These are phyloP conservation scores for Trichoderma endophyticum DNA, from an alignment of 2,329 filamentous ascomycete genomes.

Conservation along the genomic window DNA sequence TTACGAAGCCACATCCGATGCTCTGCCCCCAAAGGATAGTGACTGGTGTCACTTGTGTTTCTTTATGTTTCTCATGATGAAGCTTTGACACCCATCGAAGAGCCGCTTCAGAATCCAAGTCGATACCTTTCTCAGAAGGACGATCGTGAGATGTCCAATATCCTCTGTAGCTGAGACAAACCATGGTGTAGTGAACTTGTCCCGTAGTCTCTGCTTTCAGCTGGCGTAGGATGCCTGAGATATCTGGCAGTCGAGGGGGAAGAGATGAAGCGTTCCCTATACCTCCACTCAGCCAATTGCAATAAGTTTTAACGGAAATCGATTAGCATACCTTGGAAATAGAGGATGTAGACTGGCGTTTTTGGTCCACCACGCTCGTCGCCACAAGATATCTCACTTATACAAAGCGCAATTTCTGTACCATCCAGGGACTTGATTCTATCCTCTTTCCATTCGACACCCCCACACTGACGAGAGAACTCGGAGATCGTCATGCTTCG, in stretches of 20 bases:
- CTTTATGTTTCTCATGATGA: slow-evolving; percentile 29
- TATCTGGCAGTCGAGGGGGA: slow-evolving; percentile 54
- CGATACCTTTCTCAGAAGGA: slow-evolving; percentile 67
- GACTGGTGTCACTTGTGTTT: slow-evolving; percentile 27
- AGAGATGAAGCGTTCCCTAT: slow-evolving; percentile 58
- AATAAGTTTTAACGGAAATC: not conserved
- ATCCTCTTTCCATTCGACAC: slow-evolving; percentile 65
- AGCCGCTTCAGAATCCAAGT: slow-evolving; percentile 63
- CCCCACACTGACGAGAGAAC: slow-evolving; percentile 57
- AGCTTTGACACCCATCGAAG: slow-evolving; percentile 56
- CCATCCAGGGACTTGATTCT: slow-evolving; percentile 60
- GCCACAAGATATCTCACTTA: slow-evolving; percentile 41
- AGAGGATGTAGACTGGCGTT: slow-evolving; percentile 51
- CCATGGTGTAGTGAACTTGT: slow-evolving; percentile 44
- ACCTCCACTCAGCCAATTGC: not conserved
- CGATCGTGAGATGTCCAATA: slow-evolving; percentile 76
- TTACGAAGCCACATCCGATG: slow-evolving; percentile 69
- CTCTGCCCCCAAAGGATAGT: slow-evolving; percentile 75
- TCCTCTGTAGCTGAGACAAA: slow-evolving; percentile 63
- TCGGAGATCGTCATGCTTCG: slow-evolving; percentile 64
- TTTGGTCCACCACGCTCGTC: slow-evolving; percentile 8
- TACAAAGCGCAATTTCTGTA: slow-evolving; percentile 59
- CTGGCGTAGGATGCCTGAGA: slow-evolving; percentile 51
- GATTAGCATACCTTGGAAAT: slow-evolving; percentile 49
- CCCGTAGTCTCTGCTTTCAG: slow-evolving; percentile 37